phyloP scores from a whole-genome alignment of 1,139 yeast species.

The Hemisphaericaspora subhashii region DNA sequence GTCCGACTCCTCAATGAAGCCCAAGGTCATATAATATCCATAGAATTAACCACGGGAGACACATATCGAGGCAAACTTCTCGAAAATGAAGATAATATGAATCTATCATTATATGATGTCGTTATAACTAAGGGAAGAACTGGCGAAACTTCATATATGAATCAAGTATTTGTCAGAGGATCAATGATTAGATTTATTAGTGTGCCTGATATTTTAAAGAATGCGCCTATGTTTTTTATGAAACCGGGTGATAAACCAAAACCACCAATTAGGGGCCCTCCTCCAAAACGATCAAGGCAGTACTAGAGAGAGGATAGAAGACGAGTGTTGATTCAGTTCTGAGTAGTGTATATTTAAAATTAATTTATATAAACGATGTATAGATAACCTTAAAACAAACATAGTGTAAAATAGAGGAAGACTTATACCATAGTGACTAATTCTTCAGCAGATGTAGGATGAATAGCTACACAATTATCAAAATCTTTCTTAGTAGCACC shows the following conservation, averaged over 20 bases:
- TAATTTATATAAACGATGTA: background rate
- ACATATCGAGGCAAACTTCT: conserved; percentile 82
- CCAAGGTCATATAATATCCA: conserved; percentile 80
- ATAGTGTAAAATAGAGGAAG: background rate
- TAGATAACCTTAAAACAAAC: background rate
- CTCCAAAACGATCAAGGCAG: conserved; percentile 29
- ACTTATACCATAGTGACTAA: conserved; percentile 70
- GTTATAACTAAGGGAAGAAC: conserved; percentile 67
- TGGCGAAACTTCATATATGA: conserved; percentile 75
- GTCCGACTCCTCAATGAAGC: conserved; percentile 86
- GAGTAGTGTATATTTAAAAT: background rate
- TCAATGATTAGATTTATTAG: conserved; percentile 82
- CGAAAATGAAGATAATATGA: conserved; percentile 92
- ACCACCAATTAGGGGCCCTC: conserved; percentile 71
- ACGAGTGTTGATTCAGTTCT: background rate
- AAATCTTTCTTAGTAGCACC: conserved; percentile 97
- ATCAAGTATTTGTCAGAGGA: conserved; percentile 88
- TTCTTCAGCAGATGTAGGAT: conserved; percentile 98
- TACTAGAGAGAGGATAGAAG: background rate
- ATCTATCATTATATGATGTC: conserved; percentile 81
- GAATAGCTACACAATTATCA: conserved; percentile 95
- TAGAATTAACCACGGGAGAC: conserved; percentile 85
- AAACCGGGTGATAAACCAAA: conserved; percentile 65
- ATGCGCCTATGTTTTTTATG: conserved; percentile 81
- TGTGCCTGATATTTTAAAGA: conserved; percentile 83